Evolutionary conservation across 2,329 filamentous ascomycete species (phyloP).

Genomic region (Diaporthe australafricana): DNA sequence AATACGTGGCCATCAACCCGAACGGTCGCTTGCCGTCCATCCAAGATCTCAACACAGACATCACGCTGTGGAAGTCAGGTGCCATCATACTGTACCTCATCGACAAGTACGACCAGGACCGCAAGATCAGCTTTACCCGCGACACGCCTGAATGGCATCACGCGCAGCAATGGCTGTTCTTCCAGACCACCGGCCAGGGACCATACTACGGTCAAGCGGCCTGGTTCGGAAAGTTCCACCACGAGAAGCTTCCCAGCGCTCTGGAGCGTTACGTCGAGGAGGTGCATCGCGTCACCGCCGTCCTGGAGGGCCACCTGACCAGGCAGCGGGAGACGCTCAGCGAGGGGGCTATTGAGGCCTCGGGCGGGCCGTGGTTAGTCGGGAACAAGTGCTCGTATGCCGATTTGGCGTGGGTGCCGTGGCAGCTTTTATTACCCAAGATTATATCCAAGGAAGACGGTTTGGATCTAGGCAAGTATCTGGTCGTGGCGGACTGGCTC

Average conservation of each 20-base stretch:
- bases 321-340: constrained; percentile 9
- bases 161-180: constrained; percentile 56
- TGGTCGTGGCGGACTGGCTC: background rate
- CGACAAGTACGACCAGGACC: constrained; percentile 56
- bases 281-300: constrained; percentile 17
- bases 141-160: constrained; percentile 49
- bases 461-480: background rate
- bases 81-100: constrained; percentile 62
- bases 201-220: constrained; percentile 54
- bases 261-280: constrained; percentile 27
- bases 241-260: constrained; percentile 13
- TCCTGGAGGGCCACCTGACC: constrained; percentile 28
- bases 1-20: constrained; percentile 22
- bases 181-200: constrained; percentile 56
- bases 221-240: constrained; percentile 45
- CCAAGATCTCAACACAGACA: constrained; percentile 54
- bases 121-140: constrained; percentile 52
- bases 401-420: constrained; percentile 27
- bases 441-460: background rate
- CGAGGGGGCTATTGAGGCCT: background rate
- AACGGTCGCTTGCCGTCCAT: constrained; percentile 32
- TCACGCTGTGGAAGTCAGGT: constrained; percentile 61
- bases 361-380: constrained; percentile 27
- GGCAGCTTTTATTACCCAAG: constrained; percentile 13
- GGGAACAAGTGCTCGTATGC: constrained; percentile 31